Evolutionary conservation across 192 early-diverging fungal genomes (phyloP), one percentile per base, ranked within the genome.

Genomic region (Rhizophagus sp.): DNA sequence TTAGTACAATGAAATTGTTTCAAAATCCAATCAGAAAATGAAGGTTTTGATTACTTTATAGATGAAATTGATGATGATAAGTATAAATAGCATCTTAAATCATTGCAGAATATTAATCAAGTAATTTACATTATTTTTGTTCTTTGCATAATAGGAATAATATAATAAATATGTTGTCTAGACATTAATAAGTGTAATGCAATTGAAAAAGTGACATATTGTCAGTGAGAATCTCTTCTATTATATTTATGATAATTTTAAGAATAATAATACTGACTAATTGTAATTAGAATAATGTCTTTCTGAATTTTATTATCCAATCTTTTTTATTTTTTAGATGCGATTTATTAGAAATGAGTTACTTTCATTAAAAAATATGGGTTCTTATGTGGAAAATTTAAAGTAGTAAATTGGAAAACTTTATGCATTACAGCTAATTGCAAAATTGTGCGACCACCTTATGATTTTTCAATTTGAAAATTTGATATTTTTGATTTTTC

Each of bases 161-260:
- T 0, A 72, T 22, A 25, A 72, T 72, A n/a, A 72, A 72, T 49
- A 72, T 49, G 7, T 41, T 41, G 41, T 41, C 41, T 41, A 41
- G 41, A 41, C 41, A 72, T 24, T 24, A 72, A 72, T 47, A 72
- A 72, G n/a, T 72, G 25, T 72, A 72, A 4, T 72, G 41, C 4
- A 44, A 72, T 47, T 72, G 68, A 72, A 49, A 49, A 72, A 72
- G 41, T 44, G 5, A 72, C 70, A 72, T 47, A 72, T 72, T 72
- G 70, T 52, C 5, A 41, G 41, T 5, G 41, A 47, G 70, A 72
- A 72, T 72, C 41, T 72, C 25, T 72, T 69, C 39, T 6, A 69
- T 69, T 69, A 69, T 69, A 34, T 34, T 72, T 72, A 72, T 12
- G 5, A 47, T 72, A 22, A 72, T 72, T 41, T 41, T 41, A 41